phyloP scores from a whole-genome alignment of 495 filamentous ascomycete species.

The Filosporella fistucella region DNA sequence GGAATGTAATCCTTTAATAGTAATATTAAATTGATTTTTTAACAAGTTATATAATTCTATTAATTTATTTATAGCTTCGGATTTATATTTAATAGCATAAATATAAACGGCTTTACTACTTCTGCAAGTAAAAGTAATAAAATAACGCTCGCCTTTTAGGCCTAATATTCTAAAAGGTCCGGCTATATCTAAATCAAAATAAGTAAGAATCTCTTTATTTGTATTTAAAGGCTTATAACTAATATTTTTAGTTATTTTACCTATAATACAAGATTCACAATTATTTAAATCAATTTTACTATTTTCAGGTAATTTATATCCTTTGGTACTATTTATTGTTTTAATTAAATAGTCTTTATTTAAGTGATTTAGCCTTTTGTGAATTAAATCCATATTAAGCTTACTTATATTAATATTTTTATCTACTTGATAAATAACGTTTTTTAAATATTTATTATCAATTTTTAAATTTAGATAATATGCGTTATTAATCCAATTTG shows the following conservation, averaged over 20 bases:
- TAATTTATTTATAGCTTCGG: not conserved
- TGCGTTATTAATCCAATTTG: slow-evolving; percentile 6
- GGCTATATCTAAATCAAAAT: slow-evolving; percentile 6
- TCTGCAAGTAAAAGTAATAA: slow-evolving; percentile 4
- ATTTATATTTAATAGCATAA: slow-evolving; percentile 10
- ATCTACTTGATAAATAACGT: slow-evolving; percentile 3
- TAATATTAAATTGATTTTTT: slow-evolving; percentile 7
- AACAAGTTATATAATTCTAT: slow-evolving; percentile 1
- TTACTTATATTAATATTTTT: slow-evolving; percentile 1
- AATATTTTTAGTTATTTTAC: slow-evolving; percentile 3
- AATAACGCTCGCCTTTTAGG: slow-evolving; percentile 5
- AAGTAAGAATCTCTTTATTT: not conserved
- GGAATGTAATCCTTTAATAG: slow-evolving; percentile 1
- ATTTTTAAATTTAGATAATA: slow-evolving; percentile 11
- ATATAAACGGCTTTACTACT: slow-evolving; percentile 4
- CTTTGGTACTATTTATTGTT: not conserved
- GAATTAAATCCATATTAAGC: slow-evolving; percentile 5
- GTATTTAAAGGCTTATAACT: slow-evolving; percentile 9
- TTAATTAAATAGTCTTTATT: slow-evolving; percentile 14
- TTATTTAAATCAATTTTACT: slow-evolving; percentile 3
- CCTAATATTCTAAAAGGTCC: slow-evolving; percentile 6
- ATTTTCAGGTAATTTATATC: not conserved
- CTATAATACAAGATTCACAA: not conserved
- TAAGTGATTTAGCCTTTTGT: slow-evolving; percentile 11
- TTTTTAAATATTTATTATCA: slow-evolving; percentile 5